Base-by-base conservation (phyloP, 169 alveolate species). In the Plasmodium malariae region DNA sequence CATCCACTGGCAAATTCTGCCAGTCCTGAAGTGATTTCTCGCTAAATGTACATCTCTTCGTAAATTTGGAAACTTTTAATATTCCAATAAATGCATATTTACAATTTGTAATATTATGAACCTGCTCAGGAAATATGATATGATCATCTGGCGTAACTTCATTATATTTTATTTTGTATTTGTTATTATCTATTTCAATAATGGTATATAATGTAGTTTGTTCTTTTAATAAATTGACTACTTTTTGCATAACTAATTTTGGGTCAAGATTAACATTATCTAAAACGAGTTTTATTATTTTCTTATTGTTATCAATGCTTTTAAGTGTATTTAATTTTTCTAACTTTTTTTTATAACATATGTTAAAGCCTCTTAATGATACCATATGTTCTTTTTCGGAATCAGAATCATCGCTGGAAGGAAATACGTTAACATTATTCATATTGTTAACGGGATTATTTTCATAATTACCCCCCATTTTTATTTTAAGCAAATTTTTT, bases 41-140 rank as follows among this genome's bases (percentile, higher is more conserved):
- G 12, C 67, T 36, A 55, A 80, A 80, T 43, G 90, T 67, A 32
- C 83, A 19, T 51, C 19, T 80, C 45, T 80, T 19, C 19, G 63
- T 28, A 36, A 67, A 80, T 60, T 67, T 80, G 0, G 90, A 68
- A 67, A 80, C 57, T 65, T 80, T 80, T 60, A 80, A 67, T 67
- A 80, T 80, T 28, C 90, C 90, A 32, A 80, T 67, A 32, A 49
- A 80, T 14, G 83, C 83, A 80, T 80, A 67, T 49, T 80, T 80
- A 40, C 90, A 80, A 80, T 80, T 80, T n/a, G 51, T 45, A 36
- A 80, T 80, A 67, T 80, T 80, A n/a, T 57, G 9, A 36, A 80
- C 65, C 32, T 80, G 7, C 51, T 80, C 85, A 12, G 90, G 24
- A 80, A 80, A 80, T 80, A 80, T 43, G 12, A 80, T 80, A 67